Percentiles rank a stretch among this genome's conserved stretches.
phyloP scores from a whole-genome alignment of 1,139 yeast genomes.

The Pneumocystis oryctolagi region DNA sequence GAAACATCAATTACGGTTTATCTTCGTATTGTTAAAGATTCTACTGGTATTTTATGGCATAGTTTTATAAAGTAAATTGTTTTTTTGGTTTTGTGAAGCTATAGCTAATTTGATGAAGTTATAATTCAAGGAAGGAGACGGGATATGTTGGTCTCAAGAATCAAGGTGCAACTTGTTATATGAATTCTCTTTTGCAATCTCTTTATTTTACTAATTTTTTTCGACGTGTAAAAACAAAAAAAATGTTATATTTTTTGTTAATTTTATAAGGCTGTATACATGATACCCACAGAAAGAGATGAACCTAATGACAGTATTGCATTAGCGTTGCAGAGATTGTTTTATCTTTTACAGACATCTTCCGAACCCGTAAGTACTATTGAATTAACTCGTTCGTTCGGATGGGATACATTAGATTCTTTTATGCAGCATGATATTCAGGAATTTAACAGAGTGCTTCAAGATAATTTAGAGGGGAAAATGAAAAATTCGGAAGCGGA shows the following conservation, averaged over 20 bases:
- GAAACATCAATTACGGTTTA: conserved; percentile 59
- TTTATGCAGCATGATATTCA: conserved; percentile 97
- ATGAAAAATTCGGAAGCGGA: conserved; percentile 86
- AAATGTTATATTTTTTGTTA: neutral
- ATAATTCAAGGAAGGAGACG: conserved; percentile 74
- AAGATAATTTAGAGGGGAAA: conserved; percentile 83
- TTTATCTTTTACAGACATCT: conserved; percentile 62
- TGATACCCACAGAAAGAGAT: conserved; percentile 63
- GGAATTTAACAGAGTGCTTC: conserved; percentile 82
- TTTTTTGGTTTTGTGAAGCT: neutral
- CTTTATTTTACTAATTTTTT: conserved; percentile 73
- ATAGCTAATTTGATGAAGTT: conserved; percentile 20
- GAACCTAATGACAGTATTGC: conserved; percentile 48
- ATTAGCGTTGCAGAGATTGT: conserved; percentile 71
- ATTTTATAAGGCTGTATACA: conserved; percentile 44
- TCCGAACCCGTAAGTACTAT: conserved; percentile 65
- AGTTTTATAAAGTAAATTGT: conserved; percentile 41
- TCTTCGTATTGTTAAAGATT: conserved; percentile 65
- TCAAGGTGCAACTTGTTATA: conserved; percentile 96
- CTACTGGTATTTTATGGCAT: conserved; percentile 91
- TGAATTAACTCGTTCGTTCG: conserved; percentile 81
- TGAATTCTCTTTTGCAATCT: conserved; percentile 80
- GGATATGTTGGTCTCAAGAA: conserved; percentile 88
- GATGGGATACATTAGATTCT: conserved; percentile 94
- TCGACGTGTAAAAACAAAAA: conserved; percentile 32